Percentiles rank a stretch among this genome's conserved stretches.
These are phyloP conservation scores for Blepharisma undulans DNA, from an alignment of 169 alveolate genomes.

Conservation along the genomic window DNA sequence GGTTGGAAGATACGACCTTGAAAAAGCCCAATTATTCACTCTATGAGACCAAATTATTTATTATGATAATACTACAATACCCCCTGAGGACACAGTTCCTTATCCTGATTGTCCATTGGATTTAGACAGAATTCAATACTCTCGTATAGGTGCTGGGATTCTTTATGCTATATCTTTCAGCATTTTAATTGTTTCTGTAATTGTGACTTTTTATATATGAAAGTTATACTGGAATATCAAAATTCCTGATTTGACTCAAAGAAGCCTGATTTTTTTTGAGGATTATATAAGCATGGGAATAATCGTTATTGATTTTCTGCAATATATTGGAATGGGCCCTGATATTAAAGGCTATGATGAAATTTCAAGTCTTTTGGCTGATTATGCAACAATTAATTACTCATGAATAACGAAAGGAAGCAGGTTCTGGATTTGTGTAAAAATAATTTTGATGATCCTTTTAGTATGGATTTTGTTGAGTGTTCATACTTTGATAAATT, in stretches of 20 bases:
- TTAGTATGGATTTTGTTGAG: not conserved
- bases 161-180: not conserved
- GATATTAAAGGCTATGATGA: not conserved
- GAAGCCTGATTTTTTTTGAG: not conserved
- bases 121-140: not conserved
- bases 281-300: not conserved
- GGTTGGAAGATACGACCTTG: not conserved
- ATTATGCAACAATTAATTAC: not conserved
- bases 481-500: not conserved
- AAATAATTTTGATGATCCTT: not conserved
- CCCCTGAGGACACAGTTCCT: not conserved
- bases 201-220: not conserved
- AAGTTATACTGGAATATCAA: not conserved
- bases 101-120: conserved; percentile 31
- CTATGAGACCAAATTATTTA: not conserved
- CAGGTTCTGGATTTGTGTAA: not conserved
- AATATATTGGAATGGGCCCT: conserved; percentile 35
- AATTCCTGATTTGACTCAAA: not conserved
- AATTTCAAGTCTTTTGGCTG: not conserved
- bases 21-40: not conserved
- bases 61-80: not conserved
- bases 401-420: not conserved
- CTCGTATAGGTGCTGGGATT: not conserved
- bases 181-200: not conserved
- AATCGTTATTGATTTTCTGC: conserved; percentile 22